Evolutionary conservation across 805 yeast genomes (phyloP).

Genomic region (Monosporozyma siamensis): DNA sequence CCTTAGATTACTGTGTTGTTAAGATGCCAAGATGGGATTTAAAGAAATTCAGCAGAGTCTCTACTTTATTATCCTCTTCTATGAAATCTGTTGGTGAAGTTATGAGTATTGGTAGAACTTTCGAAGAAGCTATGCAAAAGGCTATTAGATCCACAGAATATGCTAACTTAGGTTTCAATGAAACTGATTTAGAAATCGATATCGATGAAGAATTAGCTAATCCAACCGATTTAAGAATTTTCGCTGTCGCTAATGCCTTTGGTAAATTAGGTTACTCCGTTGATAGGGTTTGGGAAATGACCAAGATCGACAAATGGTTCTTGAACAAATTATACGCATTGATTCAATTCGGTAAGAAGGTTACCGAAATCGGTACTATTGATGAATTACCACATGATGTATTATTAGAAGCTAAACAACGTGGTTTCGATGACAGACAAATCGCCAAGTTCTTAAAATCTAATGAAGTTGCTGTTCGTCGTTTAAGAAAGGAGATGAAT

Average conservation of each 20-base stretch:
- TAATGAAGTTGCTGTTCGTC: slow-evolving; percentile 86
- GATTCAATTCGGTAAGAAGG: slow-evolving; percentile 58
- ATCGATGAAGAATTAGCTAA: slow-evolving; percentile 89
- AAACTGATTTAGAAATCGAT: slow-evolving; percentile 82
- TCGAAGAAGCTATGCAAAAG: slow-evolving; percentile 95
- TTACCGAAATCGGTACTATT: slow-evolving; percentile 46
- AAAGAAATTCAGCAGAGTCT: slow-evolving; percentile 88
- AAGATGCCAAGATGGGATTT: slow-evolving; percentile 99
- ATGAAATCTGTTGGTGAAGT: slow-evolving; percentile 99
- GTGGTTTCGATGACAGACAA: slow-evolving; percentile 95
- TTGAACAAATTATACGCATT: slow-evolving; percentile 73
- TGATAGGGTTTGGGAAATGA: slow-evolving; percentile 82
- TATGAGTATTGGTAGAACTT: slow-evolving; percentile 94
- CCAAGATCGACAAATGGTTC: slow-evolving; percentile 95
- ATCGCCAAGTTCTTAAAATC: slow-evolving; percentile 81
- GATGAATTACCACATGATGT: slow-evolving; percentile 50
- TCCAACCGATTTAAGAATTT: slow-evolving; percentile 94
- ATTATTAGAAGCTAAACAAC: slow-evolving; percentile 83
- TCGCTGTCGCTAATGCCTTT: slow-evolving; percentile 93
- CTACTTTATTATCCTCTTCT: slow-evolving; percentile 76
- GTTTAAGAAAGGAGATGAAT: slow-evolving; percentile 78
- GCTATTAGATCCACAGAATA: slow-evolving; percentile 90
- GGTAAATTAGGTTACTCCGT: slow-evolving; percentile 73
- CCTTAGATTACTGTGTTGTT: slow-evolving; percentile 91
- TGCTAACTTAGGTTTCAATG: slow-evolving; percentile 87